A percentile compares a stretch with the other conserved stretches of the same genome.
Conservation (phyloP, 2,329 filamentous ascomycete genomes). For the Aureobasidium sp. region DNA sequence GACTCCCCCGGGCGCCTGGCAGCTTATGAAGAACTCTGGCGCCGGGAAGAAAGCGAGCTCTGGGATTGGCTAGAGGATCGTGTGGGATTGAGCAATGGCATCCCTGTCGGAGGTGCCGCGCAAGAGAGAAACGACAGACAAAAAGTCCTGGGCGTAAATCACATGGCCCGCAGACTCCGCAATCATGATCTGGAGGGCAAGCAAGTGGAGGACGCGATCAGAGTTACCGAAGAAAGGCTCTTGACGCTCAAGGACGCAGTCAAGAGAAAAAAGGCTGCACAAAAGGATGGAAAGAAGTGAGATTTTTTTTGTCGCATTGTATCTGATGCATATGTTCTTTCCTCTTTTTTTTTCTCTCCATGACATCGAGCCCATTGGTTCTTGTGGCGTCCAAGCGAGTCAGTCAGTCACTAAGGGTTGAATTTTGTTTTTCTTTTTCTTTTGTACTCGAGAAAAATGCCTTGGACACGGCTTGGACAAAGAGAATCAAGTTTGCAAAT, state of each 20-base stretch:
- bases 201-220: conserved; percentile 71
- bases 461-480: too few relatives aligned
- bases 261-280: conserved; percentile 45
- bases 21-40: conserved; percentile 92
- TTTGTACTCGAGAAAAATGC: too few relatives aligned
- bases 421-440: too few relatives aligned
- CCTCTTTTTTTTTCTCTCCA: background rate
- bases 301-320: background rate
- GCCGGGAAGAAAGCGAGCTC: conserved; percentile 74
- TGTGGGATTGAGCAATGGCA: conserved; percentile 59
- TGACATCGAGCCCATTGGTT: too few relatives aligned
- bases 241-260: conserved; percentile 68
- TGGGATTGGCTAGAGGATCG: conserved; percentile 93
- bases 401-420: too few relatives aligned
- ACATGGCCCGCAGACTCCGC: conserved; percentile 23
- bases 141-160: conserved; percentile 23
- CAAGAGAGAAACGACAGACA: conserved; percentile 23
- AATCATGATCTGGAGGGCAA: conserved; percentile 50
- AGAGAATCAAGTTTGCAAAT: too few relatives aligned
- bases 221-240: conserved; percentile 79
- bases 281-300: conserved; percentile 8
- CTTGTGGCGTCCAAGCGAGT: too few relatives aligned
- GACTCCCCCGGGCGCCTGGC: conserved; percentile 59
- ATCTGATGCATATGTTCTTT: background rate
- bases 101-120: conserved; percentile 19